Evolutionary conservation across 257 asterid genomes (phyloP).

Genomic region (Solanum pinnatisectum): DNA sequence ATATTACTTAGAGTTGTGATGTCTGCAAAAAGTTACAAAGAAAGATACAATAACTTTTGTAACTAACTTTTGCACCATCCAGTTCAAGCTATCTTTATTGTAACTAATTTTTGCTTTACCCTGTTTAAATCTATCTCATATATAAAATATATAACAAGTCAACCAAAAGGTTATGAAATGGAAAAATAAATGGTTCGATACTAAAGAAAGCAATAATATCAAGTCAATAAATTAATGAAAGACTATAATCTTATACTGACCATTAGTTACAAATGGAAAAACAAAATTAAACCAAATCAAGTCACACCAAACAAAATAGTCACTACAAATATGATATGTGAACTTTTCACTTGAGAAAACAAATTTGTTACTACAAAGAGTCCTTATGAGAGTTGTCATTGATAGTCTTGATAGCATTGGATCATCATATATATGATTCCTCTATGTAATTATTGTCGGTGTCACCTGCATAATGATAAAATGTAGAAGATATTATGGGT

Average conservation of each 20-base stretch:
- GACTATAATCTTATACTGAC: not conserved
- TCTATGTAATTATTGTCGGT: too few species aligned
- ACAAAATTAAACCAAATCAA: not conserved
- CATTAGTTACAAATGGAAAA: not conserved
- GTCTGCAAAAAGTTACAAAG: not conserved
- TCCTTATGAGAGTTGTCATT: not conserved
- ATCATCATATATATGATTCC: not conserved
- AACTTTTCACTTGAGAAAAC: not conserved
- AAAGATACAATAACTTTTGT: too few species aligned
- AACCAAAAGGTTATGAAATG: not conserved
- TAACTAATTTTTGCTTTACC: too few species aligned
- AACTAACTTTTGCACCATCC: too few species aligned
- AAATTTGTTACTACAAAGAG: not conserved
- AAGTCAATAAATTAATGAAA: not conserved
- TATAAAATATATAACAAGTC: not conserved
- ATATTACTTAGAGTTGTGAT: too few species aligned
- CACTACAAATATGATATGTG: not conserved
- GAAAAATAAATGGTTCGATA: not conserved
- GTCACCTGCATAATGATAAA: not conserved
- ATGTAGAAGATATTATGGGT: too few species aligned
- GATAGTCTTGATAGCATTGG: not conserved
- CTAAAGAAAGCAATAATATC: not conserved
- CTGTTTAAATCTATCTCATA: not conserved
- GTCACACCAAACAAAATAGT: not conserved
- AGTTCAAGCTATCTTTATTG: too few species aligned